phyloP scores from a whole-genome alignment of 768 basidiomycete species.

The Roridomyces roridus region DNA sequence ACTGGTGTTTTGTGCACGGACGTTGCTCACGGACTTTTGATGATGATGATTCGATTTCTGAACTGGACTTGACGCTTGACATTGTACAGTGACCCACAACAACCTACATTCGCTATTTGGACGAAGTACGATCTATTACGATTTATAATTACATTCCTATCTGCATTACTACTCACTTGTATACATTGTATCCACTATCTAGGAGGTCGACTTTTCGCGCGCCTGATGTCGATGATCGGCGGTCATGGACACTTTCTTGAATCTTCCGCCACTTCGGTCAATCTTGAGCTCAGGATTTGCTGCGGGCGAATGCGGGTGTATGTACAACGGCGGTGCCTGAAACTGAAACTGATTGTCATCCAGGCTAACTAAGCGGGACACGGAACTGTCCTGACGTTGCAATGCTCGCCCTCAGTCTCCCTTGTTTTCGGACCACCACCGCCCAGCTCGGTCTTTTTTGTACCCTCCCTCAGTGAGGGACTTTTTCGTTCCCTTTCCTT shows the following conservation, averaged over 20 bases:
- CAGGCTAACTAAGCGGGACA: too few relatives aligned
- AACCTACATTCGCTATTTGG: background rate
- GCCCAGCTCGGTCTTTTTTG: background rate
- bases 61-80: background rate
- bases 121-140: background rate
- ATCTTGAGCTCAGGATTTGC: too few relatives aligned
- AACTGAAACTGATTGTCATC: background rate
- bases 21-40: background rate
- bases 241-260: too few relatives aligned
- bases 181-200: background rate
- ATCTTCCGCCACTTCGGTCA: too few relatives aligned
- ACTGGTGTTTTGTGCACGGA: conserved; percentile 10
- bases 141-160: background rate
- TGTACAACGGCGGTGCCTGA: too few relatives aligned
- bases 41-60: background rate
- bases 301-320: too few relatives aligned
- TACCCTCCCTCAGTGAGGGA: conserved; percentile 23
- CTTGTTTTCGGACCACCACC: conserved; percentile 15
- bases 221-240: too few relatives aligned
- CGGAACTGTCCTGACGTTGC: background rate
- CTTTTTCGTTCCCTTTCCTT: background rate
- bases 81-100: background rate
- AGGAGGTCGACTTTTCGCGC: too few relatives aligned
- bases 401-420: background rate
- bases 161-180: too few relatives aligned